Evolutionary conservation across 148 eudicot genomes (phyloP).

Genomic region (Heliosperma pusillum): DNA sequence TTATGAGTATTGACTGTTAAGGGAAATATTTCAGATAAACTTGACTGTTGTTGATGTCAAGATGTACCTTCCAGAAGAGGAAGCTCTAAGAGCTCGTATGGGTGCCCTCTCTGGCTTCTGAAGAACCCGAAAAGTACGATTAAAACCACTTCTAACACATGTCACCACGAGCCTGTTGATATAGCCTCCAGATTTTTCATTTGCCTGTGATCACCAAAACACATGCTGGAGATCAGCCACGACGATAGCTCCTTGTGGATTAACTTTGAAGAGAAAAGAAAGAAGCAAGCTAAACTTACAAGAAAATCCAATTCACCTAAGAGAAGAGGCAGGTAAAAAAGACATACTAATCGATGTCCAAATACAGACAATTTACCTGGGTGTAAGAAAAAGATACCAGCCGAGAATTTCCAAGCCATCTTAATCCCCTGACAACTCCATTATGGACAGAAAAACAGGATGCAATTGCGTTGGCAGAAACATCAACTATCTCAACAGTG

Average conservation of each 20-base stretch:
- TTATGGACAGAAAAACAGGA: constrained; percentile 78
- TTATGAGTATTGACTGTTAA: neutral
- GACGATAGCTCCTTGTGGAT: constrained; percentile 5
- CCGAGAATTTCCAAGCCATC: constrained; percentile 98
- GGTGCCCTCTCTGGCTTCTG: constrained; percentile 99
- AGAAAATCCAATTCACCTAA: constrained; percentile 4
- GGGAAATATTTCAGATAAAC: neutral
- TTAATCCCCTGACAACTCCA: constrained; percentile 78
- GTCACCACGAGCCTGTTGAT: constrained; percentile 88
- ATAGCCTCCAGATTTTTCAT: constrained; percentile 84
- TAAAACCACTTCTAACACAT: constrained; percentile 88
- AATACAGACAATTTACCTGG: constrained; percentile 41
- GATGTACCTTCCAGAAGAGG: constrained; percentile 93
- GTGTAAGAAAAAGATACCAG: constrained; percentile 87
- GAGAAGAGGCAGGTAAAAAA: constrained; percentile 8
- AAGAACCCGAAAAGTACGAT: constrained; percentile 80
- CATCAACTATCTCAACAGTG: constrained; percentile 76
- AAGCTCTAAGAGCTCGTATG: constrained; percentile 91
- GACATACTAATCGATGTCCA: neutral
- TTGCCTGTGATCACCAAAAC: constrained; percentile 48
- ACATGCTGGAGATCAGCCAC: constrained; percentile 2
- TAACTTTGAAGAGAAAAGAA: constrained; percentile 3
- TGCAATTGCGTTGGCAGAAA: constrained; percentile 87
- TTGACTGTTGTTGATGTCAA: constrained; percentile 5
- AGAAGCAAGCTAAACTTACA: constrained; percentile 11